Percentiles rank a stretch among this genome's conserved stretches.
phyloP scores from a whole-genome alignment of 345 rosid species.

The Theobroma cacao region DNA sequence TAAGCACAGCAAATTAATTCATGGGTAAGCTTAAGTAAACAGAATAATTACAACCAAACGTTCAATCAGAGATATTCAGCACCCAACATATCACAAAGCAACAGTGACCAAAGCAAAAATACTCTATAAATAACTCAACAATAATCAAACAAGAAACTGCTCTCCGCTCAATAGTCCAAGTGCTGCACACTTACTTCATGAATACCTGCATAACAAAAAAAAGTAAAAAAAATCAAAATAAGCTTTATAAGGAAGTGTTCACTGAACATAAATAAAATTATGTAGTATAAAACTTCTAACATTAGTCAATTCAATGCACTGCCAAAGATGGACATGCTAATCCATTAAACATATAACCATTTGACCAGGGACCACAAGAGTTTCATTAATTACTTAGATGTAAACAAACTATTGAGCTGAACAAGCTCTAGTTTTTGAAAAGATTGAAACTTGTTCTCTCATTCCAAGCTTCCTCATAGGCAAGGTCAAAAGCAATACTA shows the following conservation, averaged over 20 bases:
- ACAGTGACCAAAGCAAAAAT: background rate
- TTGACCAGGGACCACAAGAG: background rate
- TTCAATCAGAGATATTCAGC: background rate
- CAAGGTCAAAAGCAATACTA: background rate
- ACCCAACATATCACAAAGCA: background rate
- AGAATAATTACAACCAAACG: background rate
- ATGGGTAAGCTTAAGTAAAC: background rate
- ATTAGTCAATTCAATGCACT: background rate
- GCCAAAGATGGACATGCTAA: background rate
- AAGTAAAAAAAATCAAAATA: background rate
- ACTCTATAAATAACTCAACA: background rate
- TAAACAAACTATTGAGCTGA: background rate
- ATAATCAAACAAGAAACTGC: background rate
- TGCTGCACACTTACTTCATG: conserved; percentile 87
- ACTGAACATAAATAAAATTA: background rate
- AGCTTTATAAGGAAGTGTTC: background rate
- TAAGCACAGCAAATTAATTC: background rate
- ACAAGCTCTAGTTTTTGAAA: background rate
- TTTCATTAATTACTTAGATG: background rate
- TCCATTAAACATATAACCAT: background rate
- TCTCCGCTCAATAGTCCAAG: conserved; percentile 12
- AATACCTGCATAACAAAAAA: conserved; percentile 65
- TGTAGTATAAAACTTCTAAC: background rate
- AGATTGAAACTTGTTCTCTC: background rate
- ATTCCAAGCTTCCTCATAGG: background rate